Evolutionary conservation across 2,329 filamentous ascomycete genomes (phyloP).

Genomic region (Hirsutella rhossiliensis): DNA sequence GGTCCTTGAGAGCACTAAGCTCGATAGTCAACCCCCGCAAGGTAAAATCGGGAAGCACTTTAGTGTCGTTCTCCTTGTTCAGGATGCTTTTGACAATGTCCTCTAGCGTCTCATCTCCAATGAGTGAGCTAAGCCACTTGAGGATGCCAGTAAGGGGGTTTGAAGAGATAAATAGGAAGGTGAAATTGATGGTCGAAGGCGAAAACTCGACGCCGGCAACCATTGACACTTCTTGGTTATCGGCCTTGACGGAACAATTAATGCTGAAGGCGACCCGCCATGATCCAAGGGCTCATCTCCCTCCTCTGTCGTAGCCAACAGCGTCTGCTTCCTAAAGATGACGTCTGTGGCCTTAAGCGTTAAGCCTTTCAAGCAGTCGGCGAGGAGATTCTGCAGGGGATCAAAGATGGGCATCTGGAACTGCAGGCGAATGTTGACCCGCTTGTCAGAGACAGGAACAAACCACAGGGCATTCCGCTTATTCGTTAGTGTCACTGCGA

Average conservation of each 20-base stretch:
- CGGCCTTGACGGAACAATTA: constrained; percentile 1
- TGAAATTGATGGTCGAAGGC: not conserved
- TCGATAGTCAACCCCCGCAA: constrained; percentile 1
- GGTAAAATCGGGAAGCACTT: not conserved
- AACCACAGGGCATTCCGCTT: constrained; percentile 5
- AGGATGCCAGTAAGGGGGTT: constrained; percentile 1
- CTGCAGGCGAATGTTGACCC: not conserved
- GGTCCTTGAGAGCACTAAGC: not conserved
- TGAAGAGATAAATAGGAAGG: not conserved
- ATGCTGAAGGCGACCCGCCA: constrained; percentile 1
- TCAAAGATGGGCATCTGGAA: constrained; percentile 1
- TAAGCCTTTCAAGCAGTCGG: constrained; percentile 1
- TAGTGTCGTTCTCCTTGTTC: constrained; percentile 1
- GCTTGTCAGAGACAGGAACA: not conserved
- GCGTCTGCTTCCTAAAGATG: constrained; percentile 2
- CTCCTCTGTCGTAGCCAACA: not conserved
- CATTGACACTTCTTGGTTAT: not conserved
- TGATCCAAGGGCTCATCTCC: not conserved
- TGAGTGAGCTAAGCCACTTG: constrained; percentile 2
- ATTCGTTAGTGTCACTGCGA: not conserved
- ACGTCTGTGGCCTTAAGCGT: constrained; percentile 1
- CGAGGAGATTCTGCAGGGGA: not conserved
- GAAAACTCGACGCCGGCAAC: constrained; percentile 1
- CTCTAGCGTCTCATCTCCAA: not conserved
- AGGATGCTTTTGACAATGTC: not conserved